Conservation (phyloP, 2,329 filamentous ascomycete species). For the Juglanconis sp. region DNA sequence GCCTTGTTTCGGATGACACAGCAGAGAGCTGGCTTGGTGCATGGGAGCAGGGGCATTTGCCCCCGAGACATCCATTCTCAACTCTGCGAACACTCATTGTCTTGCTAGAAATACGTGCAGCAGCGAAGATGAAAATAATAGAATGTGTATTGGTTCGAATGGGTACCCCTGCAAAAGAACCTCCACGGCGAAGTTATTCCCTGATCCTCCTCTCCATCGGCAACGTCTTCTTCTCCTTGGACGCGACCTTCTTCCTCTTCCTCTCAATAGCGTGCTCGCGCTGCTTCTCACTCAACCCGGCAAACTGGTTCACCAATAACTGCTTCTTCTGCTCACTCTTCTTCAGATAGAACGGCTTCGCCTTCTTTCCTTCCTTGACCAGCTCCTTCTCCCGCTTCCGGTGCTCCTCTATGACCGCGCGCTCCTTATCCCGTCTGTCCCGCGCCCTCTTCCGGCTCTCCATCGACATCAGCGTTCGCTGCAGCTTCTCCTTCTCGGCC, state of each 20-base stretch:
- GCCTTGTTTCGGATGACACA: no score
- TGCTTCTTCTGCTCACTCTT: conserved; percentile 86
- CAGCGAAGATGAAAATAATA: no score
- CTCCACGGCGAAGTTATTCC: conserved; percentile 4
- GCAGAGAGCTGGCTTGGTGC: no score
- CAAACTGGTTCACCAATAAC: conserved; percentile 74
- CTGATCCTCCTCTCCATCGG: conserved; percentile 49
- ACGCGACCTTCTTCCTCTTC: conserved; percentile 82
- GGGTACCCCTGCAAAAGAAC: no score
- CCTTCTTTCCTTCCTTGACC: conserved; percentile 83
- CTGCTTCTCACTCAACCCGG: conserved; percentile 80
- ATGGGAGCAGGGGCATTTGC: no score
- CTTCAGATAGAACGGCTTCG: conserved; percentile 90
- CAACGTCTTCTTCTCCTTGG: conserved; percentile 80
- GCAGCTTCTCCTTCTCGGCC: conserved; percentile 64
- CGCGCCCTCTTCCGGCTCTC: conserved; percentile 73
- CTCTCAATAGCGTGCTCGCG: conserved; percentile 81
- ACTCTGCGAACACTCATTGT: no score
- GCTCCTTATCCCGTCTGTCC: conserved; percentile 65
- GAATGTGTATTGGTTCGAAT: no score
- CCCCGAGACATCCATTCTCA: no score
- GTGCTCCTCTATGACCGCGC: conserved; percentile 70
- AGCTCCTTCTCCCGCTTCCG: conserved; percentile 78
- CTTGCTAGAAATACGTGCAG: no score
- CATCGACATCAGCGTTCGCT: conserved; percentile 72